A percentile compares a stretch with the other conserved stretches of the same genome.
Conservation (phyloP, 805 yeast species). For the Candida nanaspora region DNA sequence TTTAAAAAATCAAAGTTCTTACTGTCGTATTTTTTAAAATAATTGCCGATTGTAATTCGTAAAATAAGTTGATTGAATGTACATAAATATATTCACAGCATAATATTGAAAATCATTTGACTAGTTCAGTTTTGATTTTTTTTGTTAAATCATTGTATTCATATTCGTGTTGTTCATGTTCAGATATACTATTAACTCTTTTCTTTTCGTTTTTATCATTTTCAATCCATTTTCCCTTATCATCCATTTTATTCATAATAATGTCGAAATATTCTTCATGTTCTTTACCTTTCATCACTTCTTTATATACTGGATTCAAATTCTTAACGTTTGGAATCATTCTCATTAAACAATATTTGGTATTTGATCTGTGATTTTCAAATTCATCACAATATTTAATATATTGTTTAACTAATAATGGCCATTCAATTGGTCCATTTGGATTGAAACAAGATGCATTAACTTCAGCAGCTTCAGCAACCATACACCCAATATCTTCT, state of each 20-base stretch:
- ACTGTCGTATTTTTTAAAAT: no score
- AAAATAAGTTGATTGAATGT: no score
- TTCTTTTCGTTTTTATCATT: constrained; percentile 2
- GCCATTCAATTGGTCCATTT: constrained; percentile 45
- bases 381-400: constrained; percentile 42
- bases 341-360: constrained; percentile 74
- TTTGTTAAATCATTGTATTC: no score
- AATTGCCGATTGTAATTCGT: no score
- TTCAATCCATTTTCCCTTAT: constrained; percentile 23
- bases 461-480: constrained; percentile 83
- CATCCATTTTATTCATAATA: constrained; percentile 26
- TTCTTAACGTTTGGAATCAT: constrained; percentile 49
- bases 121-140: no score
- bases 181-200: neutral
- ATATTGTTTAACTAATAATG: constrained; percentile 46
- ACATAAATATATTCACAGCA: no score
- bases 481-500: constrained; percentile 79
- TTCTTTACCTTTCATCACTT: constrained; percentile 48
- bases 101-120: no score
- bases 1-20: no score
- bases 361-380: constrained; percentile 62
- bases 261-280: constrained; percentile 39
- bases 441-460: constrained; percentile 72
- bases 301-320: constrained; percentile 41
- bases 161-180: no score